Evolutionary conservation across 164 flowering plant genomes (phyloP).

Genomic region (Stephania japonica): DNA sequence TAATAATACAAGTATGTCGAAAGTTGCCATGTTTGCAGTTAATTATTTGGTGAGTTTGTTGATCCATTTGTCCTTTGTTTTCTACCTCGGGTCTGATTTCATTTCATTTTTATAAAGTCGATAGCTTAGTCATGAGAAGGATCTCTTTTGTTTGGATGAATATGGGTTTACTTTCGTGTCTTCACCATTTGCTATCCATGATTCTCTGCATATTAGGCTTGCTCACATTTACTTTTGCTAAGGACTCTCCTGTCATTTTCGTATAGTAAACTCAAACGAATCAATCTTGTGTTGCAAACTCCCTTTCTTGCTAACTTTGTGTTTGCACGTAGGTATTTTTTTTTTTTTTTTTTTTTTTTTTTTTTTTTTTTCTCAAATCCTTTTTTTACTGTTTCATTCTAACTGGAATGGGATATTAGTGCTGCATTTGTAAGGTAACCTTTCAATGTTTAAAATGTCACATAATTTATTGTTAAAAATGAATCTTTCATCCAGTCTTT

Average conservation of each 20-base stretch:
- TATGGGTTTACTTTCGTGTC: neutral
- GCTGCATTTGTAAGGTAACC: neutral
- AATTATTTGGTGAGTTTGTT: neutral
- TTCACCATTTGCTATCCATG: neutral
- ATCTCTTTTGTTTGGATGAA: neutral
- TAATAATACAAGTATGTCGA: neutral
- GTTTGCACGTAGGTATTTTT: neutral
- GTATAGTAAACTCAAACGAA: neutral
- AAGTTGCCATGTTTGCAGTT: neutral
- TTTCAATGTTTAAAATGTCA: neutral
- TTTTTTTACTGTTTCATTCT: neutral
- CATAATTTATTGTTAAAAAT: neutral
- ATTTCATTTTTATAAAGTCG: neutral
- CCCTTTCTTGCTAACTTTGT: neutral
- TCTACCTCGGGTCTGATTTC: neutral
- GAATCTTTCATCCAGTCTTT: neutral
- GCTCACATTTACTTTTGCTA: neutral
- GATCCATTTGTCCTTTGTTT: neutral
- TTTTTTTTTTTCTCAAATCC: neutral
- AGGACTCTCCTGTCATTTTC: neutral
- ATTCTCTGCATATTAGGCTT: neutral
- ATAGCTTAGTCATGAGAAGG: neutral
- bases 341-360: neutral
- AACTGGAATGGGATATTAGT: neutral
- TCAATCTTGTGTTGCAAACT: neutral